Evolutionary conservation across 2,329 filamentous ascomycete genomes (phyloP).

Genomic region (Paramyrothecium sp.): DNA sequence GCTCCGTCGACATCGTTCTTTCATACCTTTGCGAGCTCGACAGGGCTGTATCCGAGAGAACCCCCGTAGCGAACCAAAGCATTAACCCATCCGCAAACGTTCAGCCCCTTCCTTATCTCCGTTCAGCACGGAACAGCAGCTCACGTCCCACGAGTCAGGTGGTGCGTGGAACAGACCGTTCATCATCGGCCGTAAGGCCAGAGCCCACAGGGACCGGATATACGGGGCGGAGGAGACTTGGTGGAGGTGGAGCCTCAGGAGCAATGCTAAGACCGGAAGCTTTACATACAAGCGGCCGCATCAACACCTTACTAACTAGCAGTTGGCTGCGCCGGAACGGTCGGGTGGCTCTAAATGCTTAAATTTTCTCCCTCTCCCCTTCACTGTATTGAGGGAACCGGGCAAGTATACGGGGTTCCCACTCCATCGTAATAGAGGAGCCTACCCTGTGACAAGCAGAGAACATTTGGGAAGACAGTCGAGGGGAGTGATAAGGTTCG

Average conservation of each 20-base stretch:
- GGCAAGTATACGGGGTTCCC: no score
- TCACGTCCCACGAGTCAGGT: not conserved
- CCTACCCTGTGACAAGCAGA: no score
- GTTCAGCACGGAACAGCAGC: not conserved
- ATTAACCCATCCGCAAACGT: no score
- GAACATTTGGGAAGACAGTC: no score
- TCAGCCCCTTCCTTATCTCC: not conserved
- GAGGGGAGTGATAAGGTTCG: no score
- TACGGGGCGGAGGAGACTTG: not conserved
- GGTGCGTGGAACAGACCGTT: not conserved
- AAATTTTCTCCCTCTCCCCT: not conserved
- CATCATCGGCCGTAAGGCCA: not conserved
- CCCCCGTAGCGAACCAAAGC: not conserved
- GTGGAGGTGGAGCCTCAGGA: not conserved
- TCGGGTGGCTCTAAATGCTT: not conserved
- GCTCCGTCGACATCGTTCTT: not conserved
- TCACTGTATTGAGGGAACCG: not conserved
- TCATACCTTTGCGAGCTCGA: not conserved
- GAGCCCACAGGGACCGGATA: not conserved
- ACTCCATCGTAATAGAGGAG: no score
- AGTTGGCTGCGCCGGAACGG: not conserved
- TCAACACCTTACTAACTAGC: no score
- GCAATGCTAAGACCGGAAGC: not conserved
- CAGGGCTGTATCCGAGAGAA: conserved; percentile 1
- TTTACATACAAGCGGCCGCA: not conserved